Conservation (phyloP, 2,329 filamentous ascomycete genomes). For the Pyrenophora graminea region DNA sequence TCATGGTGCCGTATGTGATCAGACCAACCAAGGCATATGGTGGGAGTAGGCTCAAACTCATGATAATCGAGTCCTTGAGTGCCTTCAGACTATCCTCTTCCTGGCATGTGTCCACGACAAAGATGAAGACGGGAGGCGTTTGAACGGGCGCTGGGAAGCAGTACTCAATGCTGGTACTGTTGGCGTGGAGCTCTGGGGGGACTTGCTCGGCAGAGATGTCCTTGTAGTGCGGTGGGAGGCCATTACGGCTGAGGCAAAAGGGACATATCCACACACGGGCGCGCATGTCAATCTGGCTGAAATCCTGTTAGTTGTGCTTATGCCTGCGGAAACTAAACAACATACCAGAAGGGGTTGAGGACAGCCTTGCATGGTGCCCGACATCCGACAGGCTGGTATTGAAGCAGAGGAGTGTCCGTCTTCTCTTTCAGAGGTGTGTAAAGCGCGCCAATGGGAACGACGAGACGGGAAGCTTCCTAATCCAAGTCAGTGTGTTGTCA, state of each 20-base stretch:
- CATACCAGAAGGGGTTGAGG: conserved; percentile 94
- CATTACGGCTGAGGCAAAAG: conserved; percentile 83
- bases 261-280: conserved; percentile 87
- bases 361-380: conserved; percentile 95
- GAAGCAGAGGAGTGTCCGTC: conserved; percentile 81
- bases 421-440: conserved; percentile 98
- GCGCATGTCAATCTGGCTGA: conserved; percentile 79
- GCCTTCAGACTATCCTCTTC: conserved; percentile 84
- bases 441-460: conserved; percentile 92
- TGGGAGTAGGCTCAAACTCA: conserved; percentile 80
- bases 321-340: neutral
- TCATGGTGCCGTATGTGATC: conserved; percentile 92
- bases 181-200: conserved; percentile 78
- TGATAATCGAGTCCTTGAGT: conserved; percentile 82
- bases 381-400: conserved; percentile 96
- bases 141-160: conserved; percentile 78
- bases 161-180: conserved; percentile 90
- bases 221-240: conserved; percentile 83
- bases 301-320: conserved; percentile 21
- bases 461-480: conserved; percentile 88
- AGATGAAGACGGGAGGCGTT: conserved; percentile 83
- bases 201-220: conserved; percentile 84
- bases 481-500: conserved; percentile 31
- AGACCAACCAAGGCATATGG: conserved; percentile 81
- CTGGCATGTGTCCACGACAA: conserved; percentile 86